Base-by-base conservation (phyloP, 2,329 filamentous ascomycete genomes). In the Neophaeococcomyces aloes region DNA sequence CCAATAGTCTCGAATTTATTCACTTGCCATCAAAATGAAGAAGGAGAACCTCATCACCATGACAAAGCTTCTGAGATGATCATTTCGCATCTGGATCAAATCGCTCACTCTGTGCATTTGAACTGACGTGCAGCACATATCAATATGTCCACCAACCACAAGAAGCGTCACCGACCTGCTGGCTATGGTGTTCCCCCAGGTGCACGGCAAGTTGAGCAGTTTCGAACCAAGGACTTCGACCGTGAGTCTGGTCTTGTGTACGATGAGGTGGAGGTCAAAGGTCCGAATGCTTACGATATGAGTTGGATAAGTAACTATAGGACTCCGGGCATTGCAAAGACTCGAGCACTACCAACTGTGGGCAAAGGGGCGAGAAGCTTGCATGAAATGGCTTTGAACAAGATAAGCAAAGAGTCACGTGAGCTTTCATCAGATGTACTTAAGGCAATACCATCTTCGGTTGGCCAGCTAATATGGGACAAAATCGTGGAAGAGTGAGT, bases 381-480 rank as follows among this genome's bases (percentile, higher is more conserved):
- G 17, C 38, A 38, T 19, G 49, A 50, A 2, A 49, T 50, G 27
- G 48, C 51, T n/a, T 39, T 38, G 19, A 44, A 35, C 40, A 48
- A 45, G 33, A 29, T 53, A 8, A 47, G 47, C n/a, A 34, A 13
- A 11, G 61, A 68, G 41, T 65, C 67, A 44, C 60, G 62, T 8
- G 53, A 42, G 17, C 43, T 69, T 14, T 60, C 56, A 1, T 36
- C 54, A 1, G 55, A 57, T 2, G 52, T 64, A 44, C 66, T 69
- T 49, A 52, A 49, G 4, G 44, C 54, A 31, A 44, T 69, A 1
- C 65, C 64, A 1, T 68, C 64, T 65, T 46, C 48, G 14, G 48
- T 68, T 36, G 65, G 65, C 1, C 48, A 54, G 32, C 57, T 61
- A 31, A 45, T 69, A 6, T 68, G 66, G 65, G 54, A 63, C 10